These are phyloP conservation scores for Ustilago cynodontis DNA, from an alignment of 1,284 basidiomycete genomes.

Conservation along the genomic window DNA sequence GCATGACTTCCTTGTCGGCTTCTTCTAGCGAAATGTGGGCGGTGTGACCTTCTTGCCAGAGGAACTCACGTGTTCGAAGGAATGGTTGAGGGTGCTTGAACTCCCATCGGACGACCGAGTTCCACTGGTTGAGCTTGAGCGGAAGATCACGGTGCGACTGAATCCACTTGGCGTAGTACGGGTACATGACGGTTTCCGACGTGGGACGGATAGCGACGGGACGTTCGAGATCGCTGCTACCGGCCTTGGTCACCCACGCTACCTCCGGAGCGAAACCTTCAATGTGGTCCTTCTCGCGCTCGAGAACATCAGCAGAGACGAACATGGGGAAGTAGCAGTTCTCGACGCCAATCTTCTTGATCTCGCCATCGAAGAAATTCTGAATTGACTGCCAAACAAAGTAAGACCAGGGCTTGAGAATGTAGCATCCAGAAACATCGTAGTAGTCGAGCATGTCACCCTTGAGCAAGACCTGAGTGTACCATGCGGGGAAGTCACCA, in stretches of 20 bases:
- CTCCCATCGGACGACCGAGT: conserved; percentile 98
- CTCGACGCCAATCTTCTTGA: conserved; percentile 94
- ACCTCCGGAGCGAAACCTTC: conserved; percentile 99
- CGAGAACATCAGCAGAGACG: conserved; percentile 90
- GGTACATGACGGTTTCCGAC: conserved; percentile 98
- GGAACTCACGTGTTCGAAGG: conserved; percentile 97
- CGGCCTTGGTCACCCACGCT: conserved; percentile 97
- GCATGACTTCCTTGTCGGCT: conserved; percentile 89
- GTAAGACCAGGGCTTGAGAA: conserved; percentile 97
- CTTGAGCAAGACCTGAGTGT: conserved; percentile 88
- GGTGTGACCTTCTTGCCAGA: conserved; percentile 99
- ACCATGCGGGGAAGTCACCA: conserved; percentile 69
- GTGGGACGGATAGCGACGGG: conserved; percentile 98
- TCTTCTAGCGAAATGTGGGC: conserved; percentile 89
- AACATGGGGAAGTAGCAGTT: conserved; percentile 99
- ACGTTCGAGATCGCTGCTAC: conserved; percentile 92
- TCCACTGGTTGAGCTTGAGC: conserved; percentile 98
- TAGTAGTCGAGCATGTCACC: conserved; percentile 99
- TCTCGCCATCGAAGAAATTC: conserved; percentile 73
- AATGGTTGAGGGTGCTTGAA: conserved; percentile 99
- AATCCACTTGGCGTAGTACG: conserved; percentile 97
- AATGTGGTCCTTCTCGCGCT: conserved; percentile 98
- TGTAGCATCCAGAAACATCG: conserved; percentile 97
- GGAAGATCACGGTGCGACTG: conserved; percentile 97
- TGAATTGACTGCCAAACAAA: conserved; percentile 97